Conservation (phyloP, 2,329 filamentous ascomycete genomes). For the Escovopsis weberi region DNA sequence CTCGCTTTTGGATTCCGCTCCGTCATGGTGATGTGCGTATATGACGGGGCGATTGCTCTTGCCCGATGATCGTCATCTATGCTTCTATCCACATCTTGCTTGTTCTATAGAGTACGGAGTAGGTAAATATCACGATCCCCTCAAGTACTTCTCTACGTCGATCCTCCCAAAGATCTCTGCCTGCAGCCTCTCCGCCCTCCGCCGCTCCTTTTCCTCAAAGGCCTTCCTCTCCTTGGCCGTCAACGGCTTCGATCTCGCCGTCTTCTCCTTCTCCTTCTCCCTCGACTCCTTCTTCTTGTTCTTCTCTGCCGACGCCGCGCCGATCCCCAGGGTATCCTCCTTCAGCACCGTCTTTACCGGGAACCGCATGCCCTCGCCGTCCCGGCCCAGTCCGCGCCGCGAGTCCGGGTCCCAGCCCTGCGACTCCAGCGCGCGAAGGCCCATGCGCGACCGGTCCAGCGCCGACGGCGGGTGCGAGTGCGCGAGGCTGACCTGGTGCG, state of each 20-base stretch:
- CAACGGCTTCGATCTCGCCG: slow-evolving; percentile 34
- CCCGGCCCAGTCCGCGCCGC: slow-evolving; percentile 54
- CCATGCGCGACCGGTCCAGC: slow-evolving; percentile 55
- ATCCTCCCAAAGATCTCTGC: slow-evolving; percentile 59
- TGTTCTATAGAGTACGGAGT: no score
- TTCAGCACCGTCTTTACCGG: slow-evolving; percentile 63
- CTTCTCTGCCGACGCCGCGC: slow-evolving; percentile 32
- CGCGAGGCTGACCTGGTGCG: slow-evolving; percentile 54
- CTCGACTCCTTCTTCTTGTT: slow-evolving; percentile 24
- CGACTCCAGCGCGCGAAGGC: slow-evolving; percentile 47
- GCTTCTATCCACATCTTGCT: no score
- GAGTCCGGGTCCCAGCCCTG: slow-evolving; percentile 66
- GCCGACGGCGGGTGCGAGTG: slow-evolving; percentile 61
- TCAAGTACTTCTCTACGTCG: slow-evolving; percentile 64
- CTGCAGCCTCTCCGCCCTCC: slow-evolving; percentile 47
- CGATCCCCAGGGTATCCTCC: slow-evolving; percentile 60
- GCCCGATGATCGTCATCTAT: no score
- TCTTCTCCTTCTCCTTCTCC: no score
- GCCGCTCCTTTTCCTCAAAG: slow-evolving; percentile 33
- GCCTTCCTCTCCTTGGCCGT: slow-evolving; percentile 39
- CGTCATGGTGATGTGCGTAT: no score
- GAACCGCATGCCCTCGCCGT: slow-evolving; percentile 56
- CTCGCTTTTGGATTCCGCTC: no score
- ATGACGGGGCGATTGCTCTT: no score
- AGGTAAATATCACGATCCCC: slow-evolving; percentile 15